Base-by-base conservation (phyloP, 169 alveolate genomes). In the Condylostoma magnum region DNA sequence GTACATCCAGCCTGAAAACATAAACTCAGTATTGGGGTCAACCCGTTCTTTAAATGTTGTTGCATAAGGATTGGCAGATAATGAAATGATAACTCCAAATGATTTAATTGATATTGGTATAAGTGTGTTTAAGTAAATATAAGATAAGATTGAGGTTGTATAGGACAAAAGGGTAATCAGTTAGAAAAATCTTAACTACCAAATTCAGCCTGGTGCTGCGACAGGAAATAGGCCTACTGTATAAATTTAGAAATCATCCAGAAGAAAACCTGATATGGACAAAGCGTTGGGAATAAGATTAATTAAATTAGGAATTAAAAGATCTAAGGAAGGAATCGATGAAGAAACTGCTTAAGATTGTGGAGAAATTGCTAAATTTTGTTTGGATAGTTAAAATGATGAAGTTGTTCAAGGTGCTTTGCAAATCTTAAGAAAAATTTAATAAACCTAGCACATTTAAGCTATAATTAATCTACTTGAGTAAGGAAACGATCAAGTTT, bases 181-280 rank as follows among this genome's bases (percentile, higher is more conserved):
- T 10, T 30, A 28, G 3, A 55, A 55, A 25, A 15, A 20, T 51
- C n/a, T 12, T 10, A 27, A 41, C 50, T 60, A 38, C 43, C n/a
- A 12, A 36, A 41, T 60, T 8, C 71, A 60, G 43, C 41, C n/a
- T 3, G 71, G 71, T 38, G 71, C 71, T 18, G 52, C 71, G 1
- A 60, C 12, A 12, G 71, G 71, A 18, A 38, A 28, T 10, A 60
- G 71, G 4, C 71, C 71, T 38, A 20, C 18, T 15, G 12, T 22
- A 10, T n/a, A 60, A 1, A 25, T 41, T 8, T n/a, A 37, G n/a
- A 28, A 36, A 36, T 20, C 12, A 3, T 22, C 12, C 12, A 18
- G 25, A 15, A 41, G 57, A 10, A 38, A n/a, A n/a, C n/a, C n/a
- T n/a, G n/a, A n/a, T n/a, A n/a, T 55, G 8, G 57, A 60, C 10